Evolutionary conservation across 495 filamentous ascomycete genomes (phyloP).

Genomic region (Lophiostoma macrostomum): DNA sequence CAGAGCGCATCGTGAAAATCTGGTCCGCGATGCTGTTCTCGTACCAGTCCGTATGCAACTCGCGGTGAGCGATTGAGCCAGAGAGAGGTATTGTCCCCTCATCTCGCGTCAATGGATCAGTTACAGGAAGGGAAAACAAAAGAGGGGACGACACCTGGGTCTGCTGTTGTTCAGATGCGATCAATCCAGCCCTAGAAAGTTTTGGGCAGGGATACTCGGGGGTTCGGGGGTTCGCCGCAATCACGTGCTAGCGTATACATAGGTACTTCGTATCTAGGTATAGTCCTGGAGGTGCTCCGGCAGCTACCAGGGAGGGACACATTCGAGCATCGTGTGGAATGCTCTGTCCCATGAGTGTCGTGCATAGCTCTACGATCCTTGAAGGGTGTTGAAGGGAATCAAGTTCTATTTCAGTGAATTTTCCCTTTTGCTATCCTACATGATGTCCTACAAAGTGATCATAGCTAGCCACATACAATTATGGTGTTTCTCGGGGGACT

Average conservation of each 20-base stretch:
- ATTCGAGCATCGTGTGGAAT: too few species aligned
- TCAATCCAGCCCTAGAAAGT: conserved; percentile 16
- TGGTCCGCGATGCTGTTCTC: conserved; percentile 7
- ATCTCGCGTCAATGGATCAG: conserved; percentile 5
- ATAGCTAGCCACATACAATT: too few species aligned
- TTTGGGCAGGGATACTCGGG: conserved; percentile 3
- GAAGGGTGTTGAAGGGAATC: too few species aligned
- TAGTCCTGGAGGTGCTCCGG: too few species aligned
- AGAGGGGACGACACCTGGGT: conserved; percentile 8
- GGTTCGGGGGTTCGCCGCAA: conserved; percentile 11
- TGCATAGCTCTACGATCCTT: too few species aligned
- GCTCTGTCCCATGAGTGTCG: too few species aligned
- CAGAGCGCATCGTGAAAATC: conserved; percentile 8
- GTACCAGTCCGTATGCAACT: conserved; percentile 15
- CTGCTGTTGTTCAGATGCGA: not conserved
- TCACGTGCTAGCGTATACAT: conserved; percentile 8
- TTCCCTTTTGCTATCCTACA: too few species aligned
- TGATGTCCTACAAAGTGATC: too few species aligned
- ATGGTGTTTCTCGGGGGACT: too few species aligned
- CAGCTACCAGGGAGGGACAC: too few species aligned
- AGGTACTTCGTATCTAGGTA: too few species aligned
- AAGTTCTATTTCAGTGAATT: too few species aligned
- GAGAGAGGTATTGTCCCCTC: conserved; percentile 29
- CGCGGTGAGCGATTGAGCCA: conserved; percentile 20
- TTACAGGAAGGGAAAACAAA: conserved; percentile 3